Conservation (phyloP, 345 rosid genomes). For the Eucalyptus cloeziana region DNA sequence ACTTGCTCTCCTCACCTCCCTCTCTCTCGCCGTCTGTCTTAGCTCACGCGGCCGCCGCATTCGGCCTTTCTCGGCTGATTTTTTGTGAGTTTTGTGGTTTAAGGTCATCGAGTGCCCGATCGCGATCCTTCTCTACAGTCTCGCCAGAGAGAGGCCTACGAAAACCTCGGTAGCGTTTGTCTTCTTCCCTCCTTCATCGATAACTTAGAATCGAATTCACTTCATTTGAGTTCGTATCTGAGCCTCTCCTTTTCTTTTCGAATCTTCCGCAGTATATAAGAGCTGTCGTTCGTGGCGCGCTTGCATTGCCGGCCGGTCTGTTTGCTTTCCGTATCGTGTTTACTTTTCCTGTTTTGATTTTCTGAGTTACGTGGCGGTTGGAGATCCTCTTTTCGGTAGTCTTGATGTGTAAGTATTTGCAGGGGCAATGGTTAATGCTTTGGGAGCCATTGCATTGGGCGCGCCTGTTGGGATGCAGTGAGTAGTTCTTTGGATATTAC, state of each 20-base stretch:
- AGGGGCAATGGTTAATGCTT: constrained; percentile 69
- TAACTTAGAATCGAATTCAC: neutral
- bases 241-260: neutral
- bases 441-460: constrained; percentile 79
- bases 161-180: constrained; percentile 41
- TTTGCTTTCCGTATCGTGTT: neutral
- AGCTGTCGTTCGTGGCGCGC: constrained; percentile 48
- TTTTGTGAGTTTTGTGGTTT: neutral
- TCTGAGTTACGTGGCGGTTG: neutral
- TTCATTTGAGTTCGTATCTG: neutral
- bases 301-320: constrained; percentile 69
- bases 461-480: constrained; percentile 77
- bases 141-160: constrained; percentile 32
- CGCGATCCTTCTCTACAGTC: constrained; percentile 45
- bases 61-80: neutral
- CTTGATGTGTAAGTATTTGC: neutral
- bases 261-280: constrained; percentile 35
- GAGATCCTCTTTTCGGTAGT: neutral
- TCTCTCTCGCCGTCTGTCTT: neutral
- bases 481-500: constrained; percentile 6
- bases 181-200: neutral
- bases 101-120: constrained; percentile 39
- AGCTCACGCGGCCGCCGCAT: neutral
- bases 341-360: neutral
- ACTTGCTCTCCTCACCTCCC: neutral